phyloP scores from a whole-genome alignment of 2,329 filamentous ascomycete species.

The Pseudogymnoascus verrucosus region DNA sequence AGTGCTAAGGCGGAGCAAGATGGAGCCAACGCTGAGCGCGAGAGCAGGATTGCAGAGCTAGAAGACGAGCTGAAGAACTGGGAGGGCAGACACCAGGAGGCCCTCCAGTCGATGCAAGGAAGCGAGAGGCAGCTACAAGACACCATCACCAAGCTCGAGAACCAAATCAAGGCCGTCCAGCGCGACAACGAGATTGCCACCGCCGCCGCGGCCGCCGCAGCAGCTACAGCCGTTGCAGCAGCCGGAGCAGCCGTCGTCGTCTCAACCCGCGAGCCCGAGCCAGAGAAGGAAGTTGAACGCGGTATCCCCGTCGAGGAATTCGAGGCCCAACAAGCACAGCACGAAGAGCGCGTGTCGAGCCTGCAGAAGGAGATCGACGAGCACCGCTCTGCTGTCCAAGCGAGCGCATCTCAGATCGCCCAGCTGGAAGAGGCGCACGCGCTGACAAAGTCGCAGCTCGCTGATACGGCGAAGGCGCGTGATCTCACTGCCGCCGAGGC shows the following conservation, averaged over 20 bases:
- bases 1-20: slow-evolving; percentile 25
- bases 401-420: slow-evolving; percentile 39
- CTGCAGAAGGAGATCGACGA: slow-evolving; percentile 32
- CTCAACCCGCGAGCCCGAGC: slow-evolving; percentile 39
- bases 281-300: slow-evolving; percentile 71
- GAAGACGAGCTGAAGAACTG: slow-evolving; percentile 65
- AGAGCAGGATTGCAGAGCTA: slow-evolving; percentile 46
- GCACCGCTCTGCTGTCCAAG: neutral
- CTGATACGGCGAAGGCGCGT: slow-evolving; percentile 1
- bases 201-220: slow-evolving; percentile 13
- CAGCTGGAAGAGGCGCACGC: slow-evolving; percentile 14
- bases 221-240: slow-evolving; percentile 31
- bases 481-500: slow-evolving; percentile 34
- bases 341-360: slow-evolving; percentile 44
- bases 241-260: slow-evolving; percentile 36
- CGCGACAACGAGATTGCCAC: slow-evolving; percentile 34
- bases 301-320: slow-evolving; percentile 65
- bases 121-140: slow-evolving; percentile 66
- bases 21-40: slow-evolving; percentile 25
- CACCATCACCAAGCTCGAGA: slow-evolving; percentile 67
- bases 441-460: neutral
- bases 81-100: slow-evolving; percentile 67
- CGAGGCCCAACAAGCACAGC: slow-evolving; percentile 59
- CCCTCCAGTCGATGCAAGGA: slow-evolving; percentile 60
- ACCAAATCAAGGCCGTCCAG: slow-evolving; percentile 45